phyloP scores from a whole-genome alignment of 2,329 filamentous ascomycete genomes.

The Fusarium sp. region DNA sequence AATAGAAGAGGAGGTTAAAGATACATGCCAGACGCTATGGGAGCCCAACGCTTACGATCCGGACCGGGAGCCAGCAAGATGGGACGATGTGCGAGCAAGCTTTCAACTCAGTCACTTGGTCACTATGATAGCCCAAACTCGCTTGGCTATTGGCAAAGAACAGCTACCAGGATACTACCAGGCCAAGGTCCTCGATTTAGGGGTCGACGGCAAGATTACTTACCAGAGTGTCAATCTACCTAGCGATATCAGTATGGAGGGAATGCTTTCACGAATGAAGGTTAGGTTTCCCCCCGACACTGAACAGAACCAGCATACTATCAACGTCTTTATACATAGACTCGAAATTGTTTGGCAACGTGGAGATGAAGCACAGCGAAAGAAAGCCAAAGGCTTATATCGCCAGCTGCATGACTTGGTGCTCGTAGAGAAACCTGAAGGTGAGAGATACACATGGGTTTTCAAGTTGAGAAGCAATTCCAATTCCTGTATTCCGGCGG shows the following conservation, averaged over 20 bases:
- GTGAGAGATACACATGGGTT: slow-evolving; percentile 22
- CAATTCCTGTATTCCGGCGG: slow-evolving; percentile 11
- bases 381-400: background rate
- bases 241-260: background rate
- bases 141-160: slow-evolving; percentile 23
- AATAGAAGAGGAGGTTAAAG: slow-evolving; percentile 25
- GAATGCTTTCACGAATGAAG: slow-evolving; percentile 25
- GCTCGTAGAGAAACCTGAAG: background rate
- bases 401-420: slow-evolving; percentile 2
- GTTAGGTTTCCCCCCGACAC: slow-evolving; percentile 22
- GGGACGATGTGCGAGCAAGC: slow-evolving; percentile 10
- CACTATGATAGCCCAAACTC: slow-evolving; percentile 30
- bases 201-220: slow-evolving; percentile 22
- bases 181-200: slow-evolving; percentile 25
- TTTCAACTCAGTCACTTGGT: slow-evolving; percentile 3
- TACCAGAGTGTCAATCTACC: slow-evolving; percentile 17
- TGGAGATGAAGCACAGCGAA: slow-evolving; percentile 2
- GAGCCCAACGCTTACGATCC: slow-evolving; percentile 6
- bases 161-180: slow-evolving; percentile 31
- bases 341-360: background rate
- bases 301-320: background rate
- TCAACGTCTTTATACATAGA: slow-evolving; percentile 13
- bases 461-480: slow-evolving; percentile 20
- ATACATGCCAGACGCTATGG: slow-evolving; percentile 29
- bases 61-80: slow-evolving; percentile 4